Conservation (phyloP, 2,329 filamentous ascomycete genomes). For the Paecilomyces sp. region DNA sequence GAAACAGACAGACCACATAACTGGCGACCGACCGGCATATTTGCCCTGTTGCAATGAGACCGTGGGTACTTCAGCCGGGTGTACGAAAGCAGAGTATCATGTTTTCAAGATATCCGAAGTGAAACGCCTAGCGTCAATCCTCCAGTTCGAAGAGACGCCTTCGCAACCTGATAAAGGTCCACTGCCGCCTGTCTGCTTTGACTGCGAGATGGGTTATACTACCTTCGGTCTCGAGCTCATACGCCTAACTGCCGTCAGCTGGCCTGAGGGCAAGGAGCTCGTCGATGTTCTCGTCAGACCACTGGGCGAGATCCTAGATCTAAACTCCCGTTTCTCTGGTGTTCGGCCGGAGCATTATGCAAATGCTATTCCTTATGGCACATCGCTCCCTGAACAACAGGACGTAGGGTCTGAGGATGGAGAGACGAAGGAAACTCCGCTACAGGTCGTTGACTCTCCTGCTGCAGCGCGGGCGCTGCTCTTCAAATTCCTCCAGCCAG, state of each 20-base stretch:
- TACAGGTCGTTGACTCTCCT: constrained; percentile 72
- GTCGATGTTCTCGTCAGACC: constrained; percentile 82
- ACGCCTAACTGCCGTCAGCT: constrained; percentile 78
- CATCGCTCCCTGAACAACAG: constrained; percentile 16
- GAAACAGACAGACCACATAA: constrained; percentile 49
- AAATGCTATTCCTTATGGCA: constrained; percentile 53
- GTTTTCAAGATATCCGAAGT: constrained; percentile 79
- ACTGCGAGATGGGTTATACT: constrained; percentile 98
- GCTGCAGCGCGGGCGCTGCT: constrained; percentile 67
- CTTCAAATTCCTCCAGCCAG: constrained; percentile 65
- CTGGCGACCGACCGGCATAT: constrained; percentile 51
- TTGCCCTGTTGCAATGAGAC: constrained; percentile 74
- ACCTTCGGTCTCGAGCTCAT: constrained; percentile 81
- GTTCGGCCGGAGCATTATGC: constrained; percentile 71
- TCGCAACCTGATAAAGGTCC: constrained; percentile 21
- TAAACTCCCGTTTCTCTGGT: constrained; percentile 89
- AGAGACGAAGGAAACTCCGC: constrained; percentile 27
- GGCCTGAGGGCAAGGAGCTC: constrained; percentile 68
- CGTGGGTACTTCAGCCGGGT: constrained; percentile 67
- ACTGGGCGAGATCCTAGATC: constrained; percentile 73
- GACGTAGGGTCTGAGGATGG: constrained; percentile 14
- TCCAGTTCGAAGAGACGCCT: constrained; percentile 77
- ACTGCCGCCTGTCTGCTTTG: constrained; percentile 62
- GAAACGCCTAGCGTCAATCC: constrained; percentile 66
- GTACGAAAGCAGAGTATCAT: constrained; percentile 63